These are phyloP conservation scores for Mycena amicta DNA, from an alignment of 768 basidiomycete species.

Conservation along the genomic window DNA sequence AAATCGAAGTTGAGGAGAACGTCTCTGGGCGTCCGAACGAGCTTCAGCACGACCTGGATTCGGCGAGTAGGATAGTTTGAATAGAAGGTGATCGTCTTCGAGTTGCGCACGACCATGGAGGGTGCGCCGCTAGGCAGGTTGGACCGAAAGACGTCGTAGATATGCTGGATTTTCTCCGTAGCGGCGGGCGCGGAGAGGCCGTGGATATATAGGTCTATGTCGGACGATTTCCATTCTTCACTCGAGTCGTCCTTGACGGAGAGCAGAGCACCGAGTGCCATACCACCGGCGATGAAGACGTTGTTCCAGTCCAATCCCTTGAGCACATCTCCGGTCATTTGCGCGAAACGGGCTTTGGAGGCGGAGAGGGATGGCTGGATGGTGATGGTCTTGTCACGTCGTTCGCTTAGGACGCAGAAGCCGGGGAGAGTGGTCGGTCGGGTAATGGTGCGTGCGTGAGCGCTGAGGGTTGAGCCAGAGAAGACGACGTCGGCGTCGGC, in stretches of 20 bases:
- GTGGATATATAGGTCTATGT: slow-evolving; percentile 14
- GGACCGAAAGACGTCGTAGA: slow-evolving; percentile 2
- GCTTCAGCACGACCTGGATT: slow-evolving; percentile 11
- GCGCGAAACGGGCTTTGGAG: neutral
- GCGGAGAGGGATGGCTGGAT: neutral
- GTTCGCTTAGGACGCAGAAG: neutral
- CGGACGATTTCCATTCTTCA: neutral
- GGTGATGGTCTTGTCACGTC: neutral
- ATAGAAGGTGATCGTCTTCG: slow-evolving; percentile 17
- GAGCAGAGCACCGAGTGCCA: slow-evolving; percentile 3
- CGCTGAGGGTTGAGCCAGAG: neutral
- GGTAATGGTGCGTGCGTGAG: neutral
- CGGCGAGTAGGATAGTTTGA: slow-evolving; percentile 9
- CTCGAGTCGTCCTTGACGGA: neutral
- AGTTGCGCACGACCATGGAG: slow-evolving; percentile 1
- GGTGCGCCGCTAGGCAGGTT: slow-evolving; percentile 6
- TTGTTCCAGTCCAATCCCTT: slow-evolving; percentile 13
- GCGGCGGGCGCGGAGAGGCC: neutral
- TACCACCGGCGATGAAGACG: slow-evolving; percentile 8
- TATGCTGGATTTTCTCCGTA: slow-evolving; percentile 5
- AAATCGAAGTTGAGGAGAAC: slow-evolving; percentile 17
- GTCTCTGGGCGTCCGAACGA: slow-evolving; percentile 4
- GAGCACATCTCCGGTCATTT: neutral
- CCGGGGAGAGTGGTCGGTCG: neutral
- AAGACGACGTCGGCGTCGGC: neutral